Conservation (phyloP, 352 stramenopile species). For the Aphanomyces cochlioides region DNA sequence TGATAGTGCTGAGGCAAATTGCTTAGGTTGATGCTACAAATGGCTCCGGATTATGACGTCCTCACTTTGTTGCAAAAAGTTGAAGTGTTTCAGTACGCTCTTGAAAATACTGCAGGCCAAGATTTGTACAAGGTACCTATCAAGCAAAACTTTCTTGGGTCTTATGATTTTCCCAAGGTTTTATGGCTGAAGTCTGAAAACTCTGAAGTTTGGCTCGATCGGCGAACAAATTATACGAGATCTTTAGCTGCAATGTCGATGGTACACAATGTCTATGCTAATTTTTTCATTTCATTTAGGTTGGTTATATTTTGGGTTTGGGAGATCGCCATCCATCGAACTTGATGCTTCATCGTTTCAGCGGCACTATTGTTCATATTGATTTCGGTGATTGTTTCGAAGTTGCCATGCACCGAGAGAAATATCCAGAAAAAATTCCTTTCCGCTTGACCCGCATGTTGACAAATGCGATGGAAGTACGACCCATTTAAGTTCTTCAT, state of each 20-base stretch:
- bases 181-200: constrained; percentile 94
- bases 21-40: constrained; percentile 60
- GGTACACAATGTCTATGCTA: constrained; percentile 55
- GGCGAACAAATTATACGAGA: constrained; percentile 96
- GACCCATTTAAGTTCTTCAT: constrained; percentile 31
- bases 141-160: neutral
- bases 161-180: constrained; percentile 56
- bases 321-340: constrained; percentile 99
- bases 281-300: neutral
- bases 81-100: constrained; percentile 94
- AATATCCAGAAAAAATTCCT: constrained; percentile 98
- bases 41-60: constrained; percentile 94
- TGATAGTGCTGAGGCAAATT: neutral
- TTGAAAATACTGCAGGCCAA: constrained; percentile 92
- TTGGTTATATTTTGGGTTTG: constrained; percentile 97
- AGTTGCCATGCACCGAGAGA: constrained; percentile 98
- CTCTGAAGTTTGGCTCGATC: constrained; percentile 98
- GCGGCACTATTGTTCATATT: constrained; percentile 96
- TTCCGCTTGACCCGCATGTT: constrained; percentile 99
- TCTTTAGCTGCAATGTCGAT: constrained; percentile 99
- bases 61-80: constrained; percentile 98
- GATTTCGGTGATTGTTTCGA: constrained; percentile 98
- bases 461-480: constrained; percentile 97
- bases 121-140: constrained; percentile 96
- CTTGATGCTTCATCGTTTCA: constrained; percentile 98